Evolutionary conservation across 176 grass and related monocot genomes (phyloP), one percentile per base, ranked within the genome.

Genomic region (Eremochloa ophiuroides): DNA sequence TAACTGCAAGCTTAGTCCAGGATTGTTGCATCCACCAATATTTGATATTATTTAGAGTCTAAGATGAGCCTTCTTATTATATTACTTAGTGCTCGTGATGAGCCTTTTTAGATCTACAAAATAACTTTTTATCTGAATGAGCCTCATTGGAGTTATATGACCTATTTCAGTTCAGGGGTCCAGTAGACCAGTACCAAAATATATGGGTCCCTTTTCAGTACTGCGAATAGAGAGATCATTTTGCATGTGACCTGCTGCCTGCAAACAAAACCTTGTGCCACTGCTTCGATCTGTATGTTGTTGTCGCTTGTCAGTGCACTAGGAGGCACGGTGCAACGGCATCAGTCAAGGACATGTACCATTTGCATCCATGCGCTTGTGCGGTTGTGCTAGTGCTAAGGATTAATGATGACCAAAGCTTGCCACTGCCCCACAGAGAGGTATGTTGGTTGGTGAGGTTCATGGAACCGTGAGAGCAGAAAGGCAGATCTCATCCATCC

Each of bases 371-470:
- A 73, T 31, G 46, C 29, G 42, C 27, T 28, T 37, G n/a, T n/a
- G n/a, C n/a, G n/a, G n/a, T 23, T 30, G 9, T 16, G 41, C 25
- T 1, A 61, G 58, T 26, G 25, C 25, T 28, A 61, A 13, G 1
- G n/a, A 14, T 1, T 61, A 63, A 73, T 85, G 46, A 80, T 81
- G 38, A 69, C 14, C 62, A 68, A 69, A 59, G 58, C 20, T 65
- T 38, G 33, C 48, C 58, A 8, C 69, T 16, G 29, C 6, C 62
- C 34, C 77, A 80, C 77, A 47, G 58, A 77, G 46, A 80, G 46
- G 74, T 59, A 4, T 75, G 60, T 26, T 73, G 60, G 26, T 60
- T 80, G 84, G 28, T 86, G 69, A 80, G 69, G 60, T 67, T 80
- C 69, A 80, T 40, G 31, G 69, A 65, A 44, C 53, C 56, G 28